Base-by-base conservation (phyloP, 768 basidiomycete genomes). In the Suillus fuscotomentosus region DNA sequence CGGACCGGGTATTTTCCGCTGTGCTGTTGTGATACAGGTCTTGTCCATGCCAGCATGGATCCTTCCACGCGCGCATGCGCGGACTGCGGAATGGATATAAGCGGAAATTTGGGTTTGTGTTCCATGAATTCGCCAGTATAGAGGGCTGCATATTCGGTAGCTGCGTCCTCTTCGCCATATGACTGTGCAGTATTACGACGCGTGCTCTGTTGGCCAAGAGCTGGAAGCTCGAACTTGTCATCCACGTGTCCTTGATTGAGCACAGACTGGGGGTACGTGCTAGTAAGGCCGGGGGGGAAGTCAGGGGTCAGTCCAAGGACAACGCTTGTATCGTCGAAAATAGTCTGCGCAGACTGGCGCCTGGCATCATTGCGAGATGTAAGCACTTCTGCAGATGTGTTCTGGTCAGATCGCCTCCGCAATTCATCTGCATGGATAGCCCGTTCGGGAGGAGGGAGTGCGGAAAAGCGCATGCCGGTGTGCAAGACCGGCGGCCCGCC, bases 231-330 rank as follows among this genome's bases (percentile, higher is more conserved):
- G 55, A 70, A 72, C 34, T 75, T 69, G 60, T 76, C 72, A 36
- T 73, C 69, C 47, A 68, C 68, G 51, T 70, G 68, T 38, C 65
- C 61, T 61, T 72, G 64, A 45, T 71, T 67, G 5, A 70, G 66
- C 50, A 70, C 71, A 36, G 70, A 73, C 60, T 72, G 65, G 36
- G 71, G 74, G 64, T 65, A 65, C 68, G 65, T 74, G 36, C 70
- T 72, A 24, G 73, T 70, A 27, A 75, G 67, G 48, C 76, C 72
- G 42, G 76, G 71, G 6, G 84, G 85, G 59, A 83, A 77, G 15
- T 74, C 78, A 43, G 88, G 66, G 6, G 85, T 80, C 61, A 88
- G 76, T 42, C 85, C 83, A 22, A 80, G 82, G 41, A 88, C 80
- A 22, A 80, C 76, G 68, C 77, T 74, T 31, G 83, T 65, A 27